Base-by-base conservation (phyloP, 495 filamentous ascomycete species). In the Bombardia bombarda region DNA sequence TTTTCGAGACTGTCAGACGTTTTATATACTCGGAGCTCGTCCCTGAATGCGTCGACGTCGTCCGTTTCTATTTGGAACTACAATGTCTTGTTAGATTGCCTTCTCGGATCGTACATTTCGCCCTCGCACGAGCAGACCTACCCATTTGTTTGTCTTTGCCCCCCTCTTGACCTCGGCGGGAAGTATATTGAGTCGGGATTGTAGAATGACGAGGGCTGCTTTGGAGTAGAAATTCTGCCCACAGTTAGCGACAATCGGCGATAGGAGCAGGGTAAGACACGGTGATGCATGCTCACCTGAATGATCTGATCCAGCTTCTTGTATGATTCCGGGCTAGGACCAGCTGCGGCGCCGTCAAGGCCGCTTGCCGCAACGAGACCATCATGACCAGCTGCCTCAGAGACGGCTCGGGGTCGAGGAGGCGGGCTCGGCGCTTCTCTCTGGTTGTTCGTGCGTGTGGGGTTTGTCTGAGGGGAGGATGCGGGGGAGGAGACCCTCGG, bases 11-110 rank as follows among this genome's bases (percentile, higher is more conserved):
- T 76, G 65, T 90, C 87, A 44, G 80, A 85, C 23, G 63, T 73
- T 63, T 77, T 83, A 87, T 89, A 98, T 32, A 80, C 69, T 49
- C 74, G 72, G 24, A 96, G 71, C 45, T 89, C 83, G 43, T 94
- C 82, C 53, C 78, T 71, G 48, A 92, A 84, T 32, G 79, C 78
- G 54, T 94, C 87, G 41, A 87, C 90, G 42, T 98, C 92, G 49
- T 95, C 87, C 34, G 95, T 73, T 38, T 95, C 87, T 49, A 96
- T 77, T 58, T 94, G 92, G 65, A 96, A 98, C 92, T 97, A 43
- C 19, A 19, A 49, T n/a, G n/a, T n/a, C n/a, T n/a, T n/a, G n/a
- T n/a, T n/a, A n/a, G n/a, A n/a, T n/a, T n/a, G n/a, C n/a, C n/a
- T n/a, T n/a, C n/a, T n/a, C 1, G n/a, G 9, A 26, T 28, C n/a